Conservation (phyloP, 352 stramenopile genomes). For the Globisporangium ultimum region DNA sequence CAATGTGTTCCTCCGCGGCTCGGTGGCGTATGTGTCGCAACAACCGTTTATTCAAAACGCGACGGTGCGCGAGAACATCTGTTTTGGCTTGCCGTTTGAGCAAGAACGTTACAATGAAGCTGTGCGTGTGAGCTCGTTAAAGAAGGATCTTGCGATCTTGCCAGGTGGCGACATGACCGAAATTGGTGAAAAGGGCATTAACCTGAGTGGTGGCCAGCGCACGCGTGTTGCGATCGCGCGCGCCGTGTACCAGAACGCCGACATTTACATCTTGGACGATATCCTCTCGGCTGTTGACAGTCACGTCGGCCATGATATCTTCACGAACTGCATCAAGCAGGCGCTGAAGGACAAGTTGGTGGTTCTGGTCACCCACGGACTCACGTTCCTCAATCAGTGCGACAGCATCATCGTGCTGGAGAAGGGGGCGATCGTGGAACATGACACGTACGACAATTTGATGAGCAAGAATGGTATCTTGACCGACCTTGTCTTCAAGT, state of each 20-base stretch:
- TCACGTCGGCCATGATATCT: conserved; percentile 95
- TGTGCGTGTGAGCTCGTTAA: conserved; percentile 67
- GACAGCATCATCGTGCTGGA: conserved; percentile 59
- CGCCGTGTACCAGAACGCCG: conserved; percentile 91
- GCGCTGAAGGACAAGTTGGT: conserved; percentile 87
- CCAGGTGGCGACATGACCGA: conserved; percentile 93
- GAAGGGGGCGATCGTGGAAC: conserved; percentile 64
- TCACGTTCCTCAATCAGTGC: conserved; percentile 80
- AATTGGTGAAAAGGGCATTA: conserved; percentile 98
- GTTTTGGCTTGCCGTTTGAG: conserved; percentile 40
- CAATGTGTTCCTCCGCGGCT: conserved; percentile 26
- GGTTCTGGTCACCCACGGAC: conserved; percentile 90
- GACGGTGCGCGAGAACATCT: conserved; percentile 48
- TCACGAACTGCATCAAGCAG: conserved; percentile 90
- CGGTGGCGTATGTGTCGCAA: conserved; percentile 53
- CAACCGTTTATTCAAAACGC: conserved; percentile 58
- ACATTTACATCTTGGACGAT: conserved; percentile 97
- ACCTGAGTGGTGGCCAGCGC: conserved; percentile 96
- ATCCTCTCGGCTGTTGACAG: conserved; percentile 95
- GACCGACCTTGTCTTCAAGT: conserved; percentile 50
- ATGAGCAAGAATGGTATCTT: conserved; percentile 66
- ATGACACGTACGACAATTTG: conserved; percentile 78
- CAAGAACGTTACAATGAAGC: conserved; percentile 32
- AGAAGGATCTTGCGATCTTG: conserved; percentile 88
- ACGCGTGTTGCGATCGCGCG: conserved; percentile 91